phyloP scores from a whole-genome alignment of 2,329 filamentous ascomycete species.

The Thermothelomyces thermophilus region DNA sequence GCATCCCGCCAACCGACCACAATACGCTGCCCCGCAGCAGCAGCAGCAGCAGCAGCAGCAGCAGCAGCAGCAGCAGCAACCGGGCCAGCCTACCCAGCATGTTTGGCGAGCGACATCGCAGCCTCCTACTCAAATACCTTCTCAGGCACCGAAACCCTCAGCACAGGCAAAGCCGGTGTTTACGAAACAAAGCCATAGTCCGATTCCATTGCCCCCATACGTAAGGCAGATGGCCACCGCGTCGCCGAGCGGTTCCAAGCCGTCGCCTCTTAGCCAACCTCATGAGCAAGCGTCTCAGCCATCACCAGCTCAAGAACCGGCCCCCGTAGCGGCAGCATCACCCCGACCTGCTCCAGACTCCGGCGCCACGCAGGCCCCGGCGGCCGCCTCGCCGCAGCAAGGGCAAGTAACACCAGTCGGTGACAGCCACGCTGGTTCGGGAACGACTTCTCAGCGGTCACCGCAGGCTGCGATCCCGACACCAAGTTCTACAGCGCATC shows the following conservation, averaged over 20 bases:
- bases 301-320: neutral
- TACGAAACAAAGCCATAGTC: conserved; percentile 25
- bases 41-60: conserved; percentile 21
- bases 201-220: conserved; percentile 24
- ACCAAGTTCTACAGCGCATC: conserved; percentile 2
- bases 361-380: neutral
- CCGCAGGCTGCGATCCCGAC: neutral
- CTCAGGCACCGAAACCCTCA: conserved; percentile 6
- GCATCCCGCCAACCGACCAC: conserved; percentile 35
- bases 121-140: conserved; percentile 2
- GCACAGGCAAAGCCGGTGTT: conserved; percentile 12
- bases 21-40: conserved; percentile 22
- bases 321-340: neutral
- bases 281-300: conserved; percentile 13
- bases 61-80: conserved; percentile 19
- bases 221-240: conserved; percentile 15
- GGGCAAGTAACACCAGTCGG: neutral
- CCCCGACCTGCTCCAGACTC: neutral
- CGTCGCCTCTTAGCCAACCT: conserved; percentile 14
- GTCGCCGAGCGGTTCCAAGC: neutral
- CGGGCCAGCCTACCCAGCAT: conserved; percentile 10
- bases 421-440: neutral
- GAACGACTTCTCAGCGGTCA: neutral
- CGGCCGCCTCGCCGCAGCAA: neutral
- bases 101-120: conserved; percentile 10